phyloP scores from a whole-genome alignment of 148 eudicot species.

The Nyssa sinensis region DNA sequence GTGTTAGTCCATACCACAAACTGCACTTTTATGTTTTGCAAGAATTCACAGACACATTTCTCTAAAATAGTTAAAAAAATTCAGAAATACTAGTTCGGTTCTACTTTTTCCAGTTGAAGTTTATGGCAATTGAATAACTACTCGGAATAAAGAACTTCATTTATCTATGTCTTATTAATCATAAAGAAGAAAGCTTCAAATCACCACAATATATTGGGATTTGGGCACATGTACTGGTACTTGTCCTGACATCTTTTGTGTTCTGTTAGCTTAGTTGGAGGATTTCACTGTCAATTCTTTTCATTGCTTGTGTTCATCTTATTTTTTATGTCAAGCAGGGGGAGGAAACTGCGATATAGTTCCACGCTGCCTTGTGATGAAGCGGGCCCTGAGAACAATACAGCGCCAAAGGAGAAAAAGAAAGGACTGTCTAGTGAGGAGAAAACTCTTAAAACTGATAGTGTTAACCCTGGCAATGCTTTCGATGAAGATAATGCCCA shows the following conservation, averaged over 20 bases:
- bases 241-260: not conserved
- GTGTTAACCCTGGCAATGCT: not conserved
- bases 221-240: not conserved
- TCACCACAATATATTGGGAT: not conserved
- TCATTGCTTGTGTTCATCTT: not conserved
- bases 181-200: not conserved
- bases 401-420: not conserved
- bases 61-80: too few species aligned
- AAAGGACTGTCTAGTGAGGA: not conserved
- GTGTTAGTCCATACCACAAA: not conserved
- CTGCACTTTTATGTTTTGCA: too few species aligned
- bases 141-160: not conserved
- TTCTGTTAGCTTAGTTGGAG: not conserved
- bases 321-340: not conserved
- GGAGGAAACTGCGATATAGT: not conserved
- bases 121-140: too few species aligned
- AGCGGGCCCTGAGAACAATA: not conserved
- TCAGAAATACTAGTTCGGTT: not conserved
- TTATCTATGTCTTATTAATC: not conserved
- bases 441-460: slow-evolving; percentile 1
- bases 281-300: not conserved
- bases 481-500: slow-evolving; percentile 5
- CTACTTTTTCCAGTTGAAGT: too few species aligned
- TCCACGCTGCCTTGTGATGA: not conserved
- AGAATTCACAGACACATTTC: too few species aligned